Evolutionary conservation across 2,329 filamentous ascomycete species (phyloP).

Genomic region (Sporothrix protearum): DNA sequence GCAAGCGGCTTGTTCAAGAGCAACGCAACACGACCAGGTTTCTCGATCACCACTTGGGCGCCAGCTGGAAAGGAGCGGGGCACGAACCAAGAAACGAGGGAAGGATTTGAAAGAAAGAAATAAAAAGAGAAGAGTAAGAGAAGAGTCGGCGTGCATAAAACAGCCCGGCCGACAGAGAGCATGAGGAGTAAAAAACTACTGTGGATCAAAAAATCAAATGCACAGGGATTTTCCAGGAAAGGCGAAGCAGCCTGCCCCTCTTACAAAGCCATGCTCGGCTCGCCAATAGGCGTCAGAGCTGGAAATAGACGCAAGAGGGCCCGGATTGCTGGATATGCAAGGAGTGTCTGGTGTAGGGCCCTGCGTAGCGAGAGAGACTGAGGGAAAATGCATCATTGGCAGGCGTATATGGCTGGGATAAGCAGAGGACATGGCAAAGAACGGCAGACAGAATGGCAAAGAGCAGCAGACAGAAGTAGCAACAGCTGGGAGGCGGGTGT

Average conservation of each 20-base stretch:
- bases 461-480: not conserved
- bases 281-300: conserved; percentile 13
- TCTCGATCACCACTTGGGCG: not conserved
- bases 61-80: not conserved
- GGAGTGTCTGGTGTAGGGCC: not conserved
- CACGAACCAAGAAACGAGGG: not conserved
- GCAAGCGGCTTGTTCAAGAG: not conserved
- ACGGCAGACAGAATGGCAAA: not conserved
- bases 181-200: not conserved
- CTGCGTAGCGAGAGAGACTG: not conserved
- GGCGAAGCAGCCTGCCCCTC: conserved; percentile 5
- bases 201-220: not conserved
- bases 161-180: not conserved
- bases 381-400: not conserved
- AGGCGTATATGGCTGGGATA: not conserved
- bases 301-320: conserved; percentile 12
- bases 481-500: not conserved
- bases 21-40: no score
- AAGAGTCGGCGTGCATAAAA: not conserved
- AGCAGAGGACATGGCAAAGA: not conserved
- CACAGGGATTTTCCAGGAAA: conserved; percentile 9
- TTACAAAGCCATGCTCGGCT: conserved; percentile 23
- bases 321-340: conserved; percentile 14
- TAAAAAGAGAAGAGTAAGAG: not conserved
- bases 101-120: not conserved